Percentiles rank a stretch among this genome's conserved stretches.
Evolutionary conservation across 1,284 basidiomycete genomes (phyloP).

Genomic region (Coniophora puteana): DNA sequence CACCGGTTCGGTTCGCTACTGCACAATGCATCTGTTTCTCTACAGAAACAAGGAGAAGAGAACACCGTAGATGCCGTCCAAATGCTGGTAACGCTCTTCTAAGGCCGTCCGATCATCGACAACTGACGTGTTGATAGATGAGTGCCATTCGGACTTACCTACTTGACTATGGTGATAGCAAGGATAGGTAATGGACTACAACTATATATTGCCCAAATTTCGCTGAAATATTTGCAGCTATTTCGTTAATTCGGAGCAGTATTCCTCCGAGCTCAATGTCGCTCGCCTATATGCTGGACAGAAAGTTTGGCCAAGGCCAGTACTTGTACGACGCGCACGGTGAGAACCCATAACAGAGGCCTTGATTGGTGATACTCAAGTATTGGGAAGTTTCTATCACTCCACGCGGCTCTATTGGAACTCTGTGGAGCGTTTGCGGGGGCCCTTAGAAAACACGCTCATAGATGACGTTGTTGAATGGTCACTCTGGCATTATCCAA

Average conservation of each 20-base stretch:
- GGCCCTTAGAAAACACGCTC: conserved; percentile 68
- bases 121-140: conserved; percentile 37
- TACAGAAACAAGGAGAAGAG: conserved; percentile 74
- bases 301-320: conserved; percentile 67
- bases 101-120: neutral
- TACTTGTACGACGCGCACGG: conserved; percentile 65
- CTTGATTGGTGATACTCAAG: conserved; percentile 2
- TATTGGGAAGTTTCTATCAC: conserved; percentile 50
- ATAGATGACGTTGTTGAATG: conserved; percentile 83
- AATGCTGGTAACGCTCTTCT: conserved; percentile 46
- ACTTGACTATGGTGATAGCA: conserved; percentile 68
- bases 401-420: conserved; percentile 70
- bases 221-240: conserved; percentile 36
- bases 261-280: conserved; percentile 56
- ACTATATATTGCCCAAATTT: conserved; percentile 3
- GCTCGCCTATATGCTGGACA: conserved; percentile 66
- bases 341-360: conserved; percentile 21
- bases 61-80: conserved; percentile 87
- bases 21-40: conserved; percentile 64
- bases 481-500: conserved; percentile 81
- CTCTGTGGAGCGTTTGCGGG: conserved; percentile 67
- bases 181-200: conserved; percentile 44
- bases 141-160: conserved; percentile 62
- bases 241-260: conserved; percentile 56
- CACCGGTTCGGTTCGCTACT: conserved; percentile 69